Conservation (phyloP, 2,329 filamentous ascomycete species). For the Lizonia empirigonia region DNA sequence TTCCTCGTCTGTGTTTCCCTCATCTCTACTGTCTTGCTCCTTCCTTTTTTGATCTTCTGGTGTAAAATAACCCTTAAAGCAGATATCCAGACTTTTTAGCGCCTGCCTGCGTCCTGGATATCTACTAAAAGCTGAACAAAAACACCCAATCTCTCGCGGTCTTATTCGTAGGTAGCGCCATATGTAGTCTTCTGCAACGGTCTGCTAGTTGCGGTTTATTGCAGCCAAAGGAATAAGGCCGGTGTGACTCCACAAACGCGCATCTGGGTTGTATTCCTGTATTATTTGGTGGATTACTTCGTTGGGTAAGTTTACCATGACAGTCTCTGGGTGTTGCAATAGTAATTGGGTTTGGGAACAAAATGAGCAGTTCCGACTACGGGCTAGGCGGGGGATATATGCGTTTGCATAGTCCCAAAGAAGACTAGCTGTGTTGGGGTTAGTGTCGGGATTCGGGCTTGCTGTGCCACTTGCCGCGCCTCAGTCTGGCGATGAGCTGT, state of each 20-base stretch:
- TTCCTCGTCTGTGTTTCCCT: not conserved
- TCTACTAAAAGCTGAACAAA: constrained; percentile 2
- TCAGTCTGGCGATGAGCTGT: too few species aligned
- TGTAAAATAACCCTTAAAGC: not conserved
- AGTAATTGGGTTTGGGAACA: not conserved
- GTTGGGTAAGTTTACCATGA: not conserved
- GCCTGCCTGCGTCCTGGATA: not conserved
- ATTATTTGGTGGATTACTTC: not conserved
- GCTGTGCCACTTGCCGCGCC: too few species aligned
- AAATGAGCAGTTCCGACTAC: not conserved
- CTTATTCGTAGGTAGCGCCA: not conserved
- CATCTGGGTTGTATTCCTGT: not conserved
- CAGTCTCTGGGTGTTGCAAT: not conserved
- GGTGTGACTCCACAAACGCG: not conserved
- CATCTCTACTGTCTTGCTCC: not conserved
- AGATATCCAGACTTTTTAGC: not conserved
- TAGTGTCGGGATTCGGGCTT: too few species aligned
- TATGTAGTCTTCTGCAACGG: not conserved
- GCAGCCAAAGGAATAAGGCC: not conserved
- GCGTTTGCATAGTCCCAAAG: not conserved
- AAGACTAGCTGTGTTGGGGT: too few species aligned
- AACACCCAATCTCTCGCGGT: constrained; percentile 1
- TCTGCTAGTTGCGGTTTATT: not conserved
- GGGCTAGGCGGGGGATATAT: not conserved
- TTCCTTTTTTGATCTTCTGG: not conserved